A percentile compares a stretch with the other conserved stretches of the same genome.
These are phyloP conservation scores for Tulasnella sp. DNA, from an alignment of 768 basidiomycete species.

Conservation along the genomic window DNA sequence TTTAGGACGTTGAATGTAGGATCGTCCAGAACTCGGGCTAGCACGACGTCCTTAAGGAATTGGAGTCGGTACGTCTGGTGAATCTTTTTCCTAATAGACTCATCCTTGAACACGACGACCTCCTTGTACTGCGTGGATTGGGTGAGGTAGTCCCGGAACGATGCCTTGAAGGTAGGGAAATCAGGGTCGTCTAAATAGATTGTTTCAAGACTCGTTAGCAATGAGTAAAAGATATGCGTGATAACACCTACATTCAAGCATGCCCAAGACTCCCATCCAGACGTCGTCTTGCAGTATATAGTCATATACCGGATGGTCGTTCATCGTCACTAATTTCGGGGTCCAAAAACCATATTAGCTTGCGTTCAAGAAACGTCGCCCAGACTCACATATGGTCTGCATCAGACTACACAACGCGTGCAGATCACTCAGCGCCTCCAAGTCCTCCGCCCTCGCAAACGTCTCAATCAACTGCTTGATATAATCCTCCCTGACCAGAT, in stretches of 20 bases:
- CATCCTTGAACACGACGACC: constrained; percentile 74
- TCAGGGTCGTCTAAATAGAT: constrained; percentile 82
- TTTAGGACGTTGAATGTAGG: constrained; percentile 95
- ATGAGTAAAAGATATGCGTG: not conserved
- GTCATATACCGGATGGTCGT: constrained; percentile 91
- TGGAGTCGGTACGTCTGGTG: constrained; percentile 96
- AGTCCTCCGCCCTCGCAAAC: constrained; percentile 80
- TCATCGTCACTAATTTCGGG: constrained; percentile 62
- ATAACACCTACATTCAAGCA: constrained; percentile 91
- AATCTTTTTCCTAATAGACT: constrained; percentile 69
- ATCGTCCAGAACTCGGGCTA: constrained; percentile 89
- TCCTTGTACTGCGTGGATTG: constrained; percentile 78
- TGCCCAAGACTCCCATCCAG: constrained; percentile 87
- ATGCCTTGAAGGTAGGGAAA: constrained; percentile 92
- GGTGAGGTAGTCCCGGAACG: constrained; percentile 87
- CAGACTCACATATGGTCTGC: constrained; percentile 77
- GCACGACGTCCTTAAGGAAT: constrained; percentile 96
- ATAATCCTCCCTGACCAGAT: constrained; percentile 83
- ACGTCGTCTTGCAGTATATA: constrained; percentile 87
- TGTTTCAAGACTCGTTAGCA: constrained; percentile 7
- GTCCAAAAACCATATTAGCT: no score
- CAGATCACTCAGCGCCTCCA: constrained; percentile 81
- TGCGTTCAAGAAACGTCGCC: not conserved
- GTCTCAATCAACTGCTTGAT: constrained; percentile 78
- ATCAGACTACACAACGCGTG: constrained; percentile 86